Evolutionary conservation across 2,329 filamentous ascomycete genomes (phyloP), one percentile per base, ranked within the genome.

Genomic region (Fusarium sp.): DNA sequence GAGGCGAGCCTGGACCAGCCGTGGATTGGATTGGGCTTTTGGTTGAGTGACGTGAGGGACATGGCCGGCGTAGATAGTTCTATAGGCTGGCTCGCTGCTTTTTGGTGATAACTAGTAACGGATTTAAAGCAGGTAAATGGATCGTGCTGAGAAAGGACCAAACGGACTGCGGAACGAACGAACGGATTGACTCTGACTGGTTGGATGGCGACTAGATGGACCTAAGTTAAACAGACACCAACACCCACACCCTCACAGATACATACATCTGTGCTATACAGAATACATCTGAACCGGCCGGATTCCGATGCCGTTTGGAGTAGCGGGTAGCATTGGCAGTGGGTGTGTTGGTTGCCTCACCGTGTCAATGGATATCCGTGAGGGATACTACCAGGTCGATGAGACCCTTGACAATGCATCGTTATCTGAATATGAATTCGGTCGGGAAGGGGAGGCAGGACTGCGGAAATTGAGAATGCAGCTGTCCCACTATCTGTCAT

Each of bases 11-110:
- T 37, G 48, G 66, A 13, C 11, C 11, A 13, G 53, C 56, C 49
- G 39, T 29, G 50, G 44, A 50, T 59, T 47, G 54, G 56, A 47
- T 53, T 59, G 42, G 48, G 56, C 47, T 63, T 54, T 57, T 46
- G 58, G 49, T 48, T 58, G 59, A 65, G 67, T 69, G 67, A 69
- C 67, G 67, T 69, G 66, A 69, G 62, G 60, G 50, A 69, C 58
- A 61, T 64, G 49, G 48, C 59, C 52, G 36, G 46, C 53, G 58
- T 53, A 46, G 54, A 13, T 13, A 55, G 27, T 29, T 13, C 27
- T 10, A 29, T 65, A 64, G 64, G 51, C 46, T 57, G 53, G 63
- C 52, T 53, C 43, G 66, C 59, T 69, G 54, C 59, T 62, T 69
- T 68, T 66, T 57, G 44, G 57, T 31, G 55, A 67, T 67, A 56